phyloP scores from a whole-genome alignment of 352 stramenopile genomes.

The Pythium brachiatum region DNA sequence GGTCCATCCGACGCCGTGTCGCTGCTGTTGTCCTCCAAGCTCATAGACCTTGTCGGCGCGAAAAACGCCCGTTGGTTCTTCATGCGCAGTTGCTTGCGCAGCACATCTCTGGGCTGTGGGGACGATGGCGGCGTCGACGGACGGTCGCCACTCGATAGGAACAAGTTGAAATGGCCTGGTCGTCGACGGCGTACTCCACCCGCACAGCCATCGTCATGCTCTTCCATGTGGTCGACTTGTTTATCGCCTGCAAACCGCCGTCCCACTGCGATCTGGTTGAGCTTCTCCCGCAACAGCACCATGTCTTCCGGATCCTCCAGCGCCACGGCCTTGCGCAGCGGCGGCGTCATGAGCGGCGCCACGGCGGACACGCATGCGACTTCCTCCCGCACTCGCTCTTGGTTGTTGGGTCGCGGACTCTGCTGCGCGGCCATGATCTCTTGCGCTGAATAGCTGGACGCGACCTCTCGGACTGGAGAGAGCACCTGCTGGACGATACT shows the following conservation, averaged over 20 bases:
- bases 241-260: conserved; percentile 8
- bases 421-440: conserved; percentile 20
- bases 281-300: conserved; percentile 68
- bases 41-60: conserved; percentile 20
- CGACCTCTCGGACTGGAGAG: conserved; percentile 3
- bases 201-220: conserved; percentile 25
- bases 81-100: conserved; percentile 63
- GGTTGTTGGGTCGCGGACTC: conserved; percentile 19
- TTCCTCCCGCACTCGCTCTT: neutral
- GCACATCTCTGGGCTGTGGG: conserved; percentile 66
- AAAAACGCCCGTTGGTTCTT: conserved; percentile 37
- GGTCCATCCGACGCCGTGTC: conserved; percentile 21
- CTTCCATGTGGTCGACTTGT: conserved; percentile 23
- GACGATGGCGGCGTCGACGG: conserved; percentile 75
- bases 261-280: conserved; percentile 64
- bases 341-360: neutral
- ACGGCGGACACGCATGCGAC: neutral
- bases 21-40: conserved; percentile 24
- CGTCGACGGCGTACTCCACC: neutral
- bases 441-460: neutral
- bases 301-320: conserved; percentile 50
- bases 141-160: conserved; percentile 36
- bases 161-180: conserved; percentile 43
- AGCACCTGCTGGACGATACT: conserved; percentile 1
- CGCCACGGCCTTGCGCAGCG: conserved; percentile 14